Evolutionary conservation across 2,329 filamentous ascomycete genomes (phyloP).

Genomic region (Rugonectria rugulosa): DNA sequence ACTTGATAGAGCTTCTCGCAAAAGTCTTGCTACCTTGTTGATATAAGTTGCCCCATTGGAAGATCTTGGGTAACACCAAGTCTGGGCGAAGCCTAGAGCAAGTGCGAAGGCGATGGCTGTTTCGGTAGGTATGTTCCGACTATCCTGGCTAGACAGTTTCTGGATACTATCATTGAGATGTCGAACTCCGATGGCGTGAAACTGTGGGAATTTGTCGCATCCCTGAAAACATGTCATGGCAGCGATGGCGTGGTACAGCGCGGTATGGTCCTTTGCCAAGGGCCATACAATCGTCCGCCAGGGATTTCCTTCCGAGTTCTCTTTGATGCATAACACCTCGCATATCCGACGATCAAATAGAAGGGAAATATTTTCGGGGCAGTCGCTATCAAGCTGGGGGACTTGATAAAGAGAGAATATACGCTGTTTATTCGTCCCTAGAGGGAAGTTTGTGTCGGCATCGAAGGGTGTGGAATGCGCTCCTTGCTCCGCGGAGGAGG

Average conservation of each 20-base stretch:
- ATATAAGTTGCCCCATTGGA: constrained; percentile 20
- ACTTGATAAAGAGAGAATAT: constrained; percentile 14
- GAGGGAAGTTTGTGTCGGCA: not conserved
- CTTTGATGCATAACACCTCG: constrained; percentile 24
- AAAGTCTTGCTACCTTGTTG: constrained; percentile 8
- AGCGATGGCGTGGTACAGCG: constrained; percentile 25
- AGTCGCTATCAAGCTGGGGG: constrained; percentile 10
- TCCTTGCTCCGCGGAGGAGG: too few relatives aligned
- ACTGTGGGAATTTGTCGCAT: constrained; percentile 13
- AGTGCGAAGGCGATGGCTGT: constrained; percentile 14
- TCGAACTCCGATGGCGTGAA: constrained; percentile 13
- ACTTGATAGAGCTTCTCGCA: constrained; percentile 11
- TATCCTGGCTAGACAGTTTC: constrained; percentile 3
- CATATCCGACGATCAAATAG: constrained; percentile 21
- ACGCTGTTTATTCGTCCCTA: not conserved
- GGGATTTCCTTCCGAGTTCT: constrained; percentile 13
- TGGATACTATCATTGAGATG: constrained; percentile 16
- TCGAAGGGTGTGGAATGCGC: too few relatives aligned
- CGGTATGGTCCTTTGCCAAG: constrained; percentile 18
- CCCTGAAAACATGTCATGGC: constrained; percentile 28
- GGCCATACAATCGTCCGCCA: constrained; percentile 28
- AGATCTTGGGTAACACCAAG: constrained; percentile 25
- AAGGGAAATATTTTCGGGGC: constrained; percentile 21
- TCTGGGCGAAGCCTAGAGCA: constrained; percentile 22
- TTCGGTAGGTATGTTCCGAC: constrained; percentile 12